phyloP scores from a whole-genome alignment of 768 basidiomycete genomes.

The Tricholoma saponaceum region DNA sequence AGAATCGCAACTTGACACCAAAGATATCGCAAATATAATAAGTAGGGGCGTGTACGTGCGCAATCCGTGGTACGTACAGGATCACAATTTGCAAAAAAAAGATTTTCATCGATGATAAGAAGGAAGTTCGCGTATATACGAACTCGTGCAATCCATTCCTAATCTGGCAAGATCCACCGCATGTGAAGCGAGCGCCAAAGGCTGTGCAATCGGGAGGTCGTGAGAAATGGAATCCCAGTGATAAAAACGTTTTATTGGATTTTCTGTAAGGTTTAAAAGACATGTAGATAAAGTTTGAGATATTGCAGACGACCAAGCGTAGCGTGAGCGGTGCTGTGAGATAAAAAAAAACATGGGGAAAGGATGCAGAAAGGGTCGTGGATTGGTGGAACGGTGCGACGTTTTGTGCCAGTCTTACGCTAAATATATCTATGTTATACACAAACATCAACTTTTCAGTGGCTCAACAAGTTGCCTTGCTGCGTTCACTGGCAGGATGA shows the following conservation, averaged over 20 bases:
- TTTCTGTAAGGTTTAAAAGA: constrained; percentile 23
- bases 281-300: constrained; percentile 33
- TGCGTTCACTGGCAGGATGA: too few relatives aligned
- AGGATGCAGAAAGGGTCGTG: constrained; percentile 11
- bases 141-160: too few relatives aligned
- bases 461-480: neutral
- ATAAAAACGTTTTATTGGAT: neutral
- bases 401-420: too few relatives aligned
- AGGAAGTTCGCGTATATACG: too few relatives aligned
- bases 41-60: neutral
- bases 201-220: neutral
- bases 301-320: constrained; percentile 16
- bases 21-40: neutral
- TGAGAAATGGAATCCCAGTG: neutral
- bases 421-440: too few relatives aligned
- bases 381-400: constrained; percentile 2
- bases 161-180: neutral
- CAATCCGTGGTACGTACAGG: neutral
- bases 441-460: neutral
- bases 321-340: constrained; percentile 8
- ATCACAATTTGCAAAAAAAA: too few relatives aligned
- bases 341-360: constrained; percentile 9
- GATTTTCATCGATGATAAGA: too few relatives aligned
- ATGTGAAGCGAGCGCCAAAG: neutral
- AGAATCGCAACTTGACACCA: too few relatives aligned